These are phyloP conservation scores for Lactarius psammicola DNA, from an alignment of 768 basidiomycete genomes.

Conservation along the genomic window DNA sequence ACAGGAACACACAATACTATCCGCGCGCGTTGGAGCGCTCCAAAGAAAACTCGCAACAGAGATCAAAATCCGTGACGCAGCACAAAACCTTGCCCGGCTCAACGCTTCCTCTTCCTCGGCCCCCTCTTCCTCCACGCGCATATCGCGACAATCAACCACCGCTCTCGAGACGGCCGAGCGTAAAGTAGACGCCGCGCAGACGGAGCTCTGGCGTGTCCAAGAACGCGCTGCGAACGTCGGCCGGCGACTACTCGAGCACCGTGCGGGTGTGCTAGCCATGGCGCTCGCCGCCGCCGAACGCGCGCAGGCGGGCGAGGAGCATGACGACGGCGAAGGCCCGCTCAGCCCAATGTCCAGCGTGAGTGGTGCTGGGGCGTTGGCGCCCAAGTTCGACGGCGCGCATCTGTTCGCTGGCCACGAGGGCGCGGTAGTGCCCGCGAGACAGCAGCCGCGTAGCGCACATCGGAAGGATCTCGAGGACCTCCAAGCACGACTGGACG, in stretches of 20 bases:
- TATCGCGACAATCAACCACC: conserved; percentile 63
- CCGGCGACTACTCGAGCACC: conserved; percentile 71
- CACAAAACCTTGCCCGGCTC: conserved; percentile 67
- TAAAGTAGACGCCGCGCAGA: conserved; percentile 68
- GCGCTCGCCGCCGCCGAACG: conserved; percentile 42
- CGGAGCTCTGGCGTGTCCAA: conserved; percentile 66
- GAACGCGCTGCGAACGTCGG: conserved; percentile 63
- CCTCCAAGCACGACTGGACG: conserved; percentile 65
- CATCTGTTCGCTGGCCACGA: conserved; percentile 85
- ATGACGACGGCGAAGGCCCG: conserved; percentile 40
- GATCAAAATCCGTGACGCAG: conserved; percentile 86
- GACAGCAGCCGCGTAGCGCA: conserved; percentile 35
- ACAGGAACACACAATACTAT: conserved; percentile 74
- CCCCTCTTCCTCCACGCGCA: conserved; percentile 42
- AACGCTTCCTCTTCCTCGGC: conserved; percentile 44
- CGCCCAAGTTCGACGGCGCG: conserved; percentile 71
- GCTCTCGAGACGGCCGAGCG: conserved; percentile 72
- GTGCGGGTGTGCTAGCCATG: conserved; percentile 75
- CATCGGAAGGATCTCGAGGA: conserved; percentile 46
- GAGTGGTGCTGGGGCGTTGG: conserved; percentile 42
- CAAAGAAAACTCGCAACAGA: conserved; percentile 76
- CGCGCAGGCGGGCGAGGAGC: conserved; percentile 52
- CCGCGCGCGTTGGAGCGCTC: conserved; percentile 62
- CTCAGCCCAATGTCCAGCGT: conserved; percentile 36
- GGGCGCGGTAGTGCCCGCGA: conserved; percentile 57